These are phyloP conservation scores for Wickerhamomyces canadensis DNA, from an alignment of 805 yeast genomes.

Conservation along the genomic window DNA sequence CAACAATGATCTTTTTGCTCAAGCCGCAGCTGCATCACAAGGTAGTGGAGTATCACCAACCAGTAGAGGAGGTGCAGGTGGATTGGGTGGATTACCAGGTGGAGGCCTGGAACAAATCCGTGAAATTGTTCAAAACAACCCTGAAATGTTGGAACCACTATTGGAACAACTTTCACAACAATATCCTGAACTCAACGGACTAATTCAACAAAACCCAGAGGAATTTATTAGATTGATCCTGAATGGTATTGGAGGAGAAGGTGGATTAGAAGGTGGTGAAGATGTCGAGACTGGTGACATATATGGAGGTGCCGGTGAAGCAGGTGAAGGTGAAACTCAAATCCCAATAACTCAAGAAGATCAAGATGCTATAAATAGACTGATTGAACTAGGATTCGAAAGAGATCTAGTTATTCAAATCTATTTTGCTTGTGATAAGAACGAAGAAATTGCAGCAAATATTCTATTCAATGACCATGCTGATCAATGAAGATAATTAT, in stretches of 20 bases:
- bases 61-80: conserved; percentile 15
- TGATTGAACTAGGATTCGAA: conserved; percentile 91
- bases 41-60: conserved; percentile 16
- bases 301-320: conserved; percentile 21
- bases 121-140: conserved; percentile 75
- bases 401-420: conserved; percentile 85
- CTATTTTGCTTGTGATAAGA: conserved; percentile 95
- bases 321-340: conserved; percentile 36
- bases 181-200: conserved; percentile 79
- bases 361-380: conserved; percentile 80
- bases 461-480: conserved; percentile 64
- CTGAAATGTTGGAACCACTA: conserved; percentile 80
- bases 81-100: conserved; percentile 27
- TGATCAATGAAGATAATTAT: conserved; percentile 22
- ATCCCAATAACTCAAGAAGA: conserved; percentile 75
- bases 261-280: conserved; percentile 34
- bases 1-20: conserved; percentile 30
- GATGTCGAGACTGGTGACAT: conserved; percentile 25
- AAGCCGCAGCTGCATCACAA: conserved; percentile 34
- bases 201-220: conserved; percentile 85
- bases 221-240: conserved; percentile 72
- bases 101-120: conserved; percentile 54
- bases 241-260: conserved; percentile 36
- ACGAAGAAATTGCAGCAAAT: conserved; percentile 95
- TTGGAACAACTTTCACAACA: conserved; percentile 75